A percentile compares a stretch with the other conserved stretches of the same genome.
Evolutionary conservation across 2,329 filamentous ascomycete genomes (phyloP).

Genomic region (Metarhizium anisopliae): DNA sequence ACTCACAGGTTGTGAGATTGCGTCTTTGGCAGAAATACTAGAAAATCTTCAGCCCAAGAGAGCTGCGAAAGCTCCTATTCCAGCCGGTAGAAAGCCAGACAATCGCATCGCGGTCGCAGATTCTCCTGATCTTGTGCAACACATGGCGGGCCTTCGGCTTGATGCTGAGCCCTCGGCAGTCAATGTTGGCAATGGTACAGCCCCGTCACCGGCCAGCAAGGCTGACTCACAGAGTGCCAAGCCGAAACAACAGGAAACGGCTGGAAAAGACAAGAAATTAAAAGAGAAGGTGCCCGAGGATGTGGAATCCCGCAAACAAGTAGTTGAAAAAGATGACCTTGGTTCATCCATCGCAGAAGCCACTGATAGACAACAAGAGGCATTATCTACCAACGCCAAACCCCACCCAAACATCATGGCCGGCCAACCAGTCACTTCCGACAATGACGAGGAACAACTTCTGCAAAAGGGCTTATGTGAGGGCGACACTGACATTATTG

Average conservation of each 20-base stretch:
- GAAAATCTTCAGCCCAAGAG: slow-evolving; percentile 15
- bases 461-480: slow-evolving; percentile 56
- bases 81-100: neutral
- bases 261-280: slow-evolving; percentile 2
- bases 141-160: slow-evolving; percentile 23
- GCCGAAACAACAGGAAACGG: slow-evolving; percentile 11
- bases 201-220: neutral
- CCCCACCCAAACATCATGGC: neutral
- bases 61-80: neutral
- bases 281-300: neutral
- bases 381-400: neutral
- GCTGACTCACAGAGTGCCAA: slow-evolving; percentile 8
- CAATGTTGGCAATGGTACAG: slow-evolving; percentile 4
- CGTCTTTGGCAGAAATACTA: slow-evolving; percentile 52
- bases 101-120: neutral
- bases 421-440: neutral
- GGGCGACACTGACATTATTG: slow-evolving; percentile 69
- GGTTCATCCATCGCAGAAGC: neutral
- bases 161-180: slow-evolving; percentile 16
- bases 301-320: neutral
- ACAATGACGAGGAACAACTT: slow-evolving; percentile 1
- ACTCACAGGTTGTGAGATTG: slow-evolving; percentile 62
- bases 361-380: slow-evolving; percentile 1
- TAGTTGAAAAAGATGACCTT: neutral
- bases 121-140: slow-evolving; percentile 20